A percentile compares a stretch with the other conserved stretches of the same genome.
Conservation (phyloP, 768 basidiomycete genomes). For the Myochromella boudieri region DNA sequence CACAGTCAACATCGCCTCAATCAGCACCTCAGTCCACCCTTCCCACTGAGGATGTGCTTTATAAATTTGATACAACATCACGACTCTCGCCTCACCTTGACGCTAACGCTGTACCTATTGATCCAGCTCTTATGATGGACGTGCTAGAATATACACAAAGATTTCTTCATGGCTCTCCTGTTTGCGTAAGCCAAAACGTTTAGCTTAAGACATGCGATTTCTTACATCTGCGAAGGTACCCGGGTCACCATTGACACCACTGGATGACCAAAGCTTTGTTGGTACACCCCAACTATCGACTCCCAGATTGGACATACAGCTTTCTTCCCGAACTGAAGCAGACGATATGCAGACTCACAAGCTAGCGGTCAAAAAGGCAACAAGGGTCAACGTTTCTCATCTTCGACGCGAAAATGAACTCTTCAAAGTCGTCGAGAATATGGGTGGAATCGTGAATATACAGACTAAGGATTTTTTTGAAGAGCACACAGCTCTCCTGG, state of each 20-base stretch:
- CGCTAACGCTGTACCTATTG: constrained; percentile 11
- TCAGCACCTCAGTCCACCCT: background rate
- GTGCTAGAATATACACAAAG: constrained; percentile 5
- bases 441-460: constrained; percentile 67
- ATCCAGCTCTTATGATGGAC: constrained; percentile 15
- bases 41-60: background rate
- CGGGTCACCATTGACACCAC: background rate
- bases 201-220: background rate
- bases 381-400: constrained; percentile 70
- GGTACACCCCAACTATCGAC: background rate
- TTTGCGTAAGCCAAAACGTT: background rate
- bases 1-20: background rate
- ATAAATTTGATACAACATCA: background rate
- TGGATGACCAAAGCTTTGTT: background rate
- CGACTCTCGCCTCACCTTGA: background rate
- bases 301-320: background rate
- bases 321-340: too few species aligned
- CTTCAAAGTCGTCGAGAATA: constrained; percentile 58
- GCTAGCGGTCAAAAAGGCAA: too few species aligned
- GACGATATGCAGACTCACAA: too few species aligned
- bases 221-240: background rate
- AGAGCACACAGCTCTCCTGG: constrained; percentile 62
- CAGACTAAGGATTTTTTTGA: constrained; percentile 71
- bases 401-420: constrained; percentile 82
- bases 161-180: background rate